Base-by-base conservation (phyloP, 2,329 filamentous ascomycete species). In the Botrytis medusae region DNA sequence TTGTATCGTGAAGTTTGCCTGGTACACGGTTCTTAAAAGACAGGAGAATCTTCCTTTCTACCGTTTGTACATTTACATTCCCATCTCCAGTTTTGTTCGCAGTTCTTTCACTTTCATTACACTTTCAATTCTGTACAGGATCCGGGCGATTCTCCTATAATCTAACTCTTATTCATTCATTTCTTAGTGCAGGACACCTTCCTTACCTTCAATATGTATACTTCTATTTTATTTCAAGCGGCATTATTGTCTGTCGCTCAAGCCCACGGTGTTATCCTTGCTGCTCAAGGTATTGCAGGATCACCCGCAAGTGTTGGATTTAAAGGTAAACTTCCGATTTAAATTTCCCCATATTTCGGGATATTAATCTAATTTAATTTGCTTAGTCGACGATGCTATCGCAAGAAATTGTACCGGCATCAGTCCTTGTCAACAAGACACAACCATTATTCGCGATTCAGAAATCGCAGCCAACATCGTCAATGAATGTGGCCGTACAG, bases 391-490 rank as follows among this genome's bases (percentile, higher is more conserved):
- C 77, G 81, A 85, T 59, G 81, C 81, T 73, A 84, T 90, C 77
- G 87, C 90, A 42, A 86, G 90, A 75, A 89, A 91, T 80, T 90
- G 89, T 81, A 90, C 88, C 25, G 83, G 83, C 72, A 89, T 90
- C 82, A 89, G 85, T 79, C 90, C 90, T 34, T 92, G 90, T 84
- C 89, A 92, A 78, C 87, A 89, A 75, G 90, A 92, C 73, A 84
- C 88, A 18, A 90, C 88, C 71, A 85, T 91, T 78, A 91, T 92
- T 81, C 85, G 86, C 70, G 87, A 89, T 73, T 85, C 85, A 25
- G 84, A 89, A 82, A 86, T 88, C 77, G 75, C 76, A 10, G 81
- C 83, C 71, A 87, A 88, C 77, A 79, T 86, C 12, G 87, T 88
- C 67, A 89, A 88, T 77, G 84, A 87, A 73, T 92, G 90, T 78